Evolutionary conservation across 1,284 basidiomycete genomes (phyloP), one percentile per base, ranked within the genome.

Genomic region (Moniliella sp.): DNA sequence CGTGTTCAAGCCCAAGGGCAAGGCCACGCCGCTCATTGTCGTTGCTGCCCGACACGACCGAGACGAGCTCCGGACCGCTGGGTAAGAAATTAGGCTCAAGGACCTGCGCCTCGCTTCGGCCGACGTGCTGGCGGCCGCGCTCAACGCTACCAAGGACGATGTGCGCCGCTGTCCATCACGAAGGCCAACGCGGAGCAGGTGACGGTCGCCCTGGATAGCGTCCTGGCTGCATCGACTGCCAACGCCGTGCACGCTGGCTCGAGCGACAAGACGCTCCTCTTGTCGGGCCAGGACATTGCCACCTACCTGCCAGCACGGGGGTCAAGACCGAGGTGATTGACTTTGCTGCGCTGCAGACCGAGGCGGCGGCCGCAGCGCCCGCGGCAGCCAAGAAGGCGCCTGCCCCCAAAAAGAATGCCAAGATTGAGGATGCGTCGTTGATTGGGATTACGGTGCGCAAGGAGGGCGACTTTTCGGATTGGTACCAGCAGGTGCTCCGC

Each of bases 1-100:
- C 46, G 76, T 82, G 33, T 82, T 78, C 71, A 83, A 83, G 56
- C 79, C 80, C 21, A 82, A 82, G 63, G 81, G 78, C 4, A 73
- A 71, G 15, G 81, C 78, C 4, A 73, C 71, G 15, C 74, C 81
- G 1, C 70, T 80, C 34, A 83, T 83, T 5, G 73, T 91, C 33
- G 71, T 93, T 32, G 74, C 78, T 81, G 4, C 68, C 73, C 48
- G 81, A 88, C 50, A 67, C 71, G 25, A 80, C 80, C 11, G 77
- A 84, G 55, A 78, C 78, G 12, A 52, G 40, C 40, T 55, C 63
- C 53, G 76, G 79, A 0, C 69, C 74, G 5, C 69, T 91, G 41
- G 79, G 72, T 27, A 79, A 78, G 64, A 75, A 75, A 56, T 69
- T 94, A 41, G 74, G 74, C 52, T 91, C 62, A 88, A 91, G 65